A percentile compares a stretch with the other conserved stretches of the same genome.
These are phyloP conservation scores for Alternaria sp. DNA, from an alignment of 2,329 filamentous ascomycete genomes.

Conservation along the genomic window DNA sequence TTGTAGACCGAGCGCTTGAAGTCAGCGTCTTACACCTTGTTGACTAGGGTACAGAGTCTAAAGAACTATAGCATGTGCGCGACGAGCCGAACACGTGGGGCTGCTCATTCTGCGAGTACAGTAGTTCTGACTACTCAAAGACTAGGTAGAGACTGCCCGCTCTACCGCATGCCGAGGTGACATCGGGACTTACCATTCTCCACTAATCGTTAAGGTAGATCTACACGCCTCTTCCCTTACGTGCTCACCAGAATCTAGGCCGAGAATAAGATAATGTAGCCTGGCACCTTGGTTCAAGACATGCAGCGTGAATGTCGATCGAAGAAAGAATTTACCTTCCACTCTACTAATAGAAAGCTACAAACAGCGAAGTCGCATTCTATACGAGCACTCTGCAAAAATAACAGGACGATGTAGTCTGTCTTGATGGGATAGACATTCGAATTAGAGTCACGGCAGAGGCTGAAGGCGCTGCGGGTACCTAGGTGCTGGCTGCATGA, in stretches of 20 bases:
- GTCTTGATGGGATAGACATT: background rate
- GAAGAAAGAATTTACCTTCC: background rate
- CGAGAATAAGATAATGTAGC: background rate
- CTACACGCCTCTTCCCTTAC: background rate
- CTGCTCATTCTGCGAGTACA: background rate
- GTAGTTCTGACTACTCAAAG: background rate
- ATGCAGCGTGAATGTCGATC: background rate
- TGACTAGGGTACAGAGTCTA: background rate
- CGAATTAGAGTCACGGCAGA: background rate
- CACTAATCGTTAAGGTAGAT: background rate
- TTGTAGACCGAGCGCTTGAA: background rate
- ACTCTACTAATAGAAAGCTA: background rate
- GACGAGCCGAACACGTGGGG: background rate
- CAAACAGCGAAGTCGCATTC: background rate
- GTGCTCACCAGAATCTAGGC: background rate
- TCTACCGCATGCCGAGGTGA: background rate
- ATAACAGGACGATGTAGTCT: background rate
- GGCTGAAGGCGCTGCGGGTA: background rate
- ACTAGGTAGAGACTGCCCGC: background rate
- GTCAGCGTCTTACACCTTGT: background rate
- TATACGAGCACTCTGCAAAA: background rate
- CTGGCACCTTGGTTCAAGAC: background rate
- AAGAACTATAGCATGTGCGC: background rate
- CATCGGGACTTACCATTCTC: background rate
- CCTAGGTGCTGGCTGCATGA: background rate